Percentiles rank a stretch among this genome's conserved stretches.
These are phyloP conservation scores for Penicillium olsonii DNA, from an alignment of 2,329 filamentous ascomycete genomes.

Conservation along the genomic window DNA sequence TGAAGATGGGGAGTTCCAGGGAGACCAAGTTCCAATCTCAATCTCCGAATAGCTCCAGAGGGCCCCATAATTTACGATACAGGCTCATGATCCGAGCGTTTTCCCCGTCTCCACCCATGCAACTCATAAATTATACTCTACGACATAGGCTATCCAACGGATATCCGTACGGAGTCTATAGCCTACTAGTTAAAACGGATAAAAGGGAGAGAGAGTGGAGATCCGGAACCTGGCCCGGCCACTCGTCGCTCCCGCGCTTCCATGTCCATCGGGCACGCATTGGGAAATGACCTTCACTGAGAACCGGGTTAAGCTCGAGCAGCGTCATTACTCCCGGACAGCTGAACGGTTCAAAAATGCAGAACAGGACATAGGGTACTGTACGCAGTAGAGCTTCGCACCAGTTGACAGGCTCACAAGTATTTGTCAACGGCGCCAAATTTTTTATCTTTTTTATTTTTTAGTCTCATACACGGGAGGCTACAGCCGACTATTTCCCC, in stretches of 20 bases:
- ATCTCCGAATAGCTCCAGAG: neutral
- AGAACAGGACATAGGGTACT: too few species aligned
- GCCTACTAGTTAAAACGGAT: neutral
- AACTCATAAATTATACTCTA: conserved; percentile 4
- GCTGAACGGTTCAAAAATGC: too few species aligned
- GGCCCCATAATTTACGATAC: neutral
- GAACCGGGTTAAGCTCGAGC: too few species aligned
- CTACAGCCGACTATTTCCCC: conserved; percentile 2
- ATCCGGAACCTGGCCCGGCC: conserved; percentile 4
- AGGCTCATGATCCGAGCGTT: conserved; percentile 5
- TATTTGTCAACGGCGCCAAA: neutral
- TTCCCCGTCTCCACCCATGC: conserved; percentile 3
- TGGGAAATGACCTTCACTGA: neutral
- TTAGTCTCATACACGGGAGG: neutral
- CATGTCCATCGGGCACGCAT: neutral
- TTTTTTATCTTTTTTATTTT: too few species aligned
- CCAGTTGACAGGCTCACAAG: too few species aligned
- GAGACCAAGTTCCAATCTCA: neutral
- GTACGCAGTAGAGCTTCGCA: too few species aligned
- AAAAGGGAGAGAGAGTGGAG: conserved; percentile 1
- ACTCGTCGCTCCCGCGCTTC: neutral
- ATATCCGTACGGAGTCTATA: too few species aligned
- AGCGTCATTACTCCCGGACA: too few species aligned
- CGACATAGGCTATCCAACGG: too few species aligned
- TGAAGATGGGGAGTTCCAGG: neutral